phyloP scores from a whole-genome alignment of 148 eudicot species.

The Fagopyrum esculentum region DNA sequence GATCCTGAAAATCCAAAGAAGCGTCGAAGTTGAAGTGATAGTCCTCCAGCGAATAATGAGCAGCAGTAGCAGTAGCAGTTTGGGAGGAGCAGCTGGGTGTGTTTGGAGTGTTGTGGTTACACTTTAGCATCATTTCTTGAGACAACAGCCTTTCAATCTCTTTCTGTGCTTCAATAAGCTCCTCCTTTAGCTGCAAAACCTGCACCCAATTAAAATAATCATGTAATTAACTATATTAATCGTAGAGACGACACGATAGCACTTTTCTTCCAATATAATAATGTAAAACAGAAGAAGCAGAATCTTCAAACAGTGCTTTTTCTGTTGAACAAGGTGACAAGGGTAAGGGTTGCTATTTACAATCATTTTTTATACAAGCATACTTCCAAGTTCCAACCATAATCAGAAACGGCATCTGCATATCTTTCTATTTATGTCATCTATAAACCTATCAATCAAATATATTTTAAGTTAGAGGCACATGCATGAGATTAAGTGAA shows the following conservation, averaged over 20 bases:
- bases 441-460: background rate
- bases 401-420: background rate
- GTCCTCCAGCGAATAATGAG: background rate
- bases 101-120: constrained; percentile 40
- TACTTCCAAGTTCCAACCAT: too few species aligned
- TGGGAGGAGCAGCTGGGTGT: constrained; percentile 35
- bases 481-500: background rate
- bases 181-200: constrained; percentile 47
- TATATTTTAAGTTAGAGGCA: background rate
- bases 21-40: background rate
- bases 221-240: background rate
- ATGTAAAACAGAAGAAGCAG: background rate
- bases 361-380: too few species aligned
- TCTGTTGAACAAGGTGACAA: background rate
- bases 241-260: background rate
- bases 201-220: constrained; percentile 5
- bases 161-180: constrained; percentile 47
- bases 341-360: too few species aligned
- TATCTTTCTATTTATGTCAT: background rate
- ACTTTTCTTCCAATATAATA: background rate
- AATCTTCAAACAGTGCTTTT: background rate
- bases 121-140: constrained; percentile 12
- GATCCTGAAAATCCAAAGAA: background rate
- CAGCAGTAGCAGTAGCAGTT: constrained; percentile 13
- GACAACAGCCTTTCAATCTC: constrained; percentile 41